These are phyloP conservation scores for Rhamnella rubrinervis DNA, from an alignment of 331 rosid genomes.

Conservation along the genomic window DNA sequence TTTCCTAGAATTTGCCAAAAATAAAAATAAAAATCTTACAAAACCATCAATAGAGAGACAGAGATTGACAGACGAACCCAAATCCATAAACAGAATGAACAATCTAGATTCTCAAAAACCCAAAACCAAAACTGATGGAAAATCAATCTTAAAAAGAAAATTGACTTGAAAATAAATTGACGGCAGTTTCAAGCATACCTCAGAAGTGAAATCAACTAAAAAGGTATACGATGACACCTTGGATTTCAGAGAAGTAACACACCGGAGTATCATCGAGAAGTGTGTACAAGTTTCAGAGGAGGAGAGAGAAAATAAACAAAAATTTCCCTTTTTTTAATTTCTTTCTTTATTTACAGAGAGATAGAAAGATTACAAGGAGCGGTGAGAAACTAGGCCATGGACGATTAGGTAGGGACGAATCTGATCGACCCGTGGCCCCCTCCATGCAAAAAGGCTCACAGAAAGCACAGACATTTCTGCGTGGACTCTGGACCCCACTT, in stretches of 20 bases:
- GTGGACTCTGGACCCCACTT: slow-evolving; percentile 38
- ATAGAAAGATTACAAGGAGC: too few relatives aligned
- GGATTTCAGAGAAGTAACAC: slow-evolving; percentile 21
- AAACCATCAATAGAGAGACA: not conserved
- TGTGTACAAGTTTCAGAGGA: slow-evolving; percentile 24
- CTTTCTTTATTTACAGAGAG: not conserved
- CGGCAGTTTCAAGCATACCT: not conserved
- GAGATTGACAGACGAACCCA: not conserved
- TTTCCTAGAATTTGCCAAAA: not conserved
- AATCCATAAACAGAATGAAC: slow-evolving; percentile 1
- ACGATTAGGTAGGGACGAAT: too few relatives aligned
- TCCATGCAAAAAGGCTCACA: slow-evolving; percentile 47
- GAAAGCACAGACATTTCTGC: slow-evolving; percentile 20
- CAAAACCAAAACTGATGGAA: not conserved
- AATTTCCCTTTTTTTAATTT: not conserved
- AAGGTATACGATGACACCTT: not conserved
- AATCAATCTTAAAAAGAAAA: not conserved
- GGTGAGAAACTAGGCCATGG: not conserved
- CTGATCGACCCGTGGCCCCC: slow-evolving; percentile 1
- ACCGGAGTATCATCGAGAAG: slow-evolving; percentile 38
- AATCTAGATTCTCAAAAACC: not conserved
- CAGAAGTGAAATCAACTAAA: not conserved
- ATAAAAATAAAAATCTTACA: not conserved
- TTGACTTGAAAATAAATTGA: not conserved
- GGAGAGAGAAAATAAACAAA: slow-evolving; percentile 9